phyloP scores from a whole-genome alignment of 2,329 filamentous ascomycete species.

The Phoma sp. region DNA sequence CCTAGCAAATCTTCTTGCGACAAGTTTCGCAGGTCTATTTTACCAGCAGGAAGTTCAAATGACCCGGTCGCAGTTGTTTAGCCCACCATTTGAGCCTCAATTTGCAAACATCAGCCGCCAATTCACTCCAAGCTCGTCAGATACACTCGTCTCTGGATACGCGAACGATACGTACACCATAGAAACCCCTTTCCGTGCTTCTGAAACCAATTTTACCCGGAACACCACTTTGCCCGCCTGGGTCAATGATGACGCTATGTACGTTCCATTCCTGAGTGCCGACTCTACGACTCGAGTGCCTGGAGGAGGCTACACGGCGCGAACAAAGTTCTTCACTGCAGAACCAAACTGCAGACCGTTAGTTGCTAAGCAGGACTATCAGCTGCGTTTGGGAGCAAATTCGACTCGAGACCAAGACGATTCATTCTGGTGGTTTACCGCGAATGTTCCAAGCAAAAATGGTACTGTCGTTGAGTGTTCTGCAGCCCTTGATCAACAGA shows the following conservation, averaged over 20 bases:
- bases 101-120: no score
- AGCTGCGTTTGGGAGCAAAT: neutral
- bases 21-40: conserved; percentile 59
- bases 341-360: conserved; percentile 44
- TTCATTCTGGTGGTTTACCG: neutral
- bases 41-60: conserved; percentile 42
- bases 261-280: conserved; percentile 52
- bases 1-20: conserved; percentile 54
- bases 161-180: conserved; percentile 6
- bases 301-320: conserved; percentile 21
- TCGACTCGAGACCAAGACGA: neutral
- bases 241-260: conserved; percentile 55
- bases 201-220: conserved; percentile 56
- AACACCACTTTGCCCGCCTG: conserved; percentile 58
- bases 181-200: conserved; percentile 51
- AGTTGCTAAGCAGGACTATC: neutral
- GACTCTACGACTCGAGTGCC: conserved; percentile 5
- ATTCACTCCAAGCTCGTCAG: neutral
- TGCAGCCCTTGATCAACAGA: no score
- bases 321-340: conserved; percentile 45
- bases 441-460: no score
- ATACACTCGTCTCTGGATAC: neutral
- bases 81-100: conserved; percentile 3
- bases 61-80: conserved; percentile 6
- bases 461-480: no score